Percentiles rank a stretch among this genome's conserved stretches.
These are phyloP conservation scores for Asterophora parasitica DNA, from an alignment of 768 basidiomycete species.

Conservation along the genomic window DNA sequence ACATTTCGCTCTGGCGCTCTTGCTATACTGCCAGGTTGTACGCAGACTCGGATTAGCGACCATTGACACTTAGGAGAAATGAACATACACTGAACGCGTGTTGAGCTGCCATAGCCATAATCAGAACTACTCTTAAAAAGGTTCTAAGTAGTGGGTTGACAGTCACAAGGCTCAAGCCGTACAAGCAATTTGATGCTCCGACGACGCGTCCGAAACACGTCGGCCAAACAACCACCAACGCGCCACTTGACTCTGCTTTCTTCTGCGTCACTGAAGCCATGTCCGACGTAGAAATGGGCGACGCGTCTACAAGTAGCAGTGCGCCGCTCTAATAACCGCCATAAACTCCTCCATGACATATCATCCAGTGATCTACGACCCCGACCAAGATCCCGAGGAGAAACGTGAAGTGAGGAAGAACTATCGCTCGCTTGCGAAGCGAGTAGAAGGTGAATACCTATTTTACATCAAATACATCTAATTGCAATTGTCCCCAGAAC, in stretches of 20 bases:
- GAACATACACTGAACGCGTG: constrained; percentile 18
- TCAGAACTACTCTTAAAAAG: background rate
- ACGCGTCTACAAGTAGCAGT: constrained; percentile 9
- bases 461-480: background rate
- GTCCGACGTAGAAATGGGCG: constrained; percentile 29
- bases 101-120: constrained; percentile 9
- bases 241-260: constrained; percentile 3
- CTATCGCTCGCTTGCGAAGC: constrained; percentile 63
- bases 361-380: constrained; percentile 54
- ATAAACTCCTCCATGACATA: background rate
- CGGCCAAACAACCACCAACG: constrained; percentile 13
- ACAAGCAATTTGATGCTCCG: too few species aligned
- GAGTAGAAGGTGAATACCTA: constrained; percentile 52
- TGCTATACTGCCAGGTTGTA: constrained; percentile 53
- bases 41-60: background rate
- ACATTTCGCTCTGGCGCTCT: constrained; percentile 64
- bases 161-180: too few species aligned
- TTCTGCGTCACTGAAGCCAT: constrained; percentile 14
- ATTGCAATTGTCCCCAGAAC: constrained; percentile 25
- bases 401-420: constrained; percentile 68
- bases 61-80: background rate
- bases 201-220: constrained; percentile 7
- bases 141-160: too few species aligned
- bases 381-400: constrained; percentile 80
- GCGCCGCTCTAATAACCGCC: background rate